These are phyloP conservation scores for Rauvolfia tetraphylla DNA, from an alignment of 257 asterid species.

Conservation along the genomic window DNA sequence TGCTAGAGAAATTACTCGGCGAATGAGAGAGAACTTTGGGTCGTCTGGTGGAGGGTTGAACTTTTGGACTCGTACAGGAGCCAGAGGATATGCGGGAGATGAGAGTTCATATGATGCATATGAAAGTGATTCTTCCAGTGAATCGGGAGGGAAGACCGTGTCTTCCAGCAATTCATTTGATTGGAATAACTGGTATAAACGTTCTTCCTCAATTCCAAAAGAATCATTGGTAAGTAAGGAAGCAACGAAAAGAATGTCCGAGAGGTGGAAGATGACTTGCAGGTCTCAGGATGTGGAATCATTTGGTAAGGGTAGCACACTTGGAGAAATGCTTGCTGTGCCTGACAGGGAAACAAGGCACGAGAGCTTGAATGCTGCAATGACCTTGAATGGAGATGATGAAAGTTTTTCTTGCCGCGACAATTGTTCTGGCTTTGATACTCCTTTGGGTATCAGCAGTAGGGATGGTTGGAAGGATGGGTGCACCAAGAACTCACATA, in stretches of 20 bases:
- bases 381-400: constrained; percentile 23
- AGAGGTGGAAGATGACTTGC: constrained; percentile 79
- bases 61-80: constrained; percentile 33
- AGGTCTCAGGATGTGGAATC: constrained; percentile 54
- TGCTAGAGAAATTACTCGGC: constrained; percentile 61
- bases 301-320: constrained; percentile 52
- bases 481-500: constrained; percentile 38
- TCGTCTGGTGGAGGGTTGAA: constrained; percentile 30
- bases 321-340: constrained; percentile 78
- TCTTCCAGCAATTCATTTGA: constrained; percentile 45
- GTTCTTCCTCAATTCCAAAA: constrained; percentile 36
- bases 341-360: constrained; percentile 41
- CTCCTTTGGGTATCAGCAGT: constrained; percentile 64
- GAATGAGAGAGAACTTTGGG: constrained; percentile 46
- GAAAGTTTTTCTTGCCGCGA: constrained; percentile 26
- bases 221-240: constrained; percentile 64
- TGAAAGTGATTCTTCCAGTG: constrained; percentile 74
- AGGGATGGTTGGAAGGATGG: constrained; percentile 80
- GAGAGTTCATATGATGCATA: constrained; percentile 72
- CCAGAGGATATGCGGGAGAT: constrained; percentile 82
- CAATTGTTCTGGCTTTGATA: constrained; percentile 30
- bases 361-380: constrained; percentile 32
- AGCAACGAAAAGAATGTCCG: constrained; percentile 74
- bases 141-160: constrained; percentile 36
- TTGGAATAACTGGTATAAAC: constrained; percentile 31